A percentile compares a stretch with the other conserved stretches of the same genome.
Conservation (phyloP, 2,329 filamentous ascomycete genomes). For the Aureobasidium zeae region DNA sequence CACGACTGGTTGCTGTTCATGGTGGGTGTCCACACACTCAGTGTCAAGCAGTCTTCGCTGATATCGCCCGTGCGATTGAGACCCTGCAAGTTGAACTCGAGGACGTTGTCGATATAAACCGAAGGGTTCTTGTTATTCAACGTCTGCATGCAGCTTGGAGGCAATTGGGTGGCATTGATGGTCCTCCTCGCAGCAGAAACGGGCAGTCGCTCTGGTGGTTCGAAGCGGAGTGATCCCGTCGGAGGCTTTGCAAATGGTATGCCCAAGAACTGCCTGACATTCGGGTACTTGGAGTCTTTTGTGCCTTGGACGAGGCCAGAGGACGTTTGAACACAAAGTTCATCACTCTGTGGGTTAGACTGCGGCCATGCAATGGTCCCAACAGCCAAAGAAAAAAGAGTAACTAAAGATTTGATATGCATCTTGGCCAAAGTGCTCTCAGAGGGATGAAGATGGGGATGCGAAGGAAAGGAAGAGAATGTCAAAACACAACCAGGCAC, state of each 20-base stretch:
- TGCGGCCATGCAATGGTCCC: conserved; percentile 2
- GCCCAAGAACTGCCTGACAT: conserved; percentile 21
- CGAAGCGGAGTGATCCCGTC: conserved; percentile 20
- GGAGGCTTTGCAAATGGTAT: conserved; percentile 23
- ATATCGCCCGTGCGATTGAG: conserved; percentile 24
- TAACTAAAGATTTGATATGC: not conserved
- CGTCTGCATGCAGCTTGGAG: conserved; percentile 25
- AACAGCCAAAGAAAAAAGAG: not conserved
- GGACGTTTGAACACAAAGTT: conserved; percentile 11
- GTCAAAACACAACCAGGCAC: no score
- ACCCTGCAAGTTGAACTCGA: conserved; percentile 26
- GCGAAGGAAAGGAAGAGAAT: no score
- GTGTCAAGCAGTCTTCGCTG: conserved; percentile 39
- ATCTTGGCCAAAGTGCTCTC: not conserved
- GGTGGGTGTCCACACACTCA: conserved; percentile 39
- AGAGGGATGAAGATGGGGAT: not conserved
- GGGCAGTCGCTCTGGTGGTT: conserved; percentile 18
- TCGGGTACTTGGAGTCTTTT: conserved; percentile 15
- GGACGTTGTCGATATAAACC: conserved; percentile 23
- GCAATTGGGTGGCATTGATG: conserved; percentile 21
- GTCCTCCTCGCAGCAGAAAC: conserved; percentile 19
- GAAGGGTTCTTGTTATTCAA: conserved; percentile 18
- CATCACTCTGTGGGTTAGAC: not conserved
- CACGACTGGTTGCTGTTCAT: conserved; percentile 15
- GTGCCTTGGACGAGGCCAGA: conserved; percentile 17